Conservation (phyloP, 2,329 filamentous ascomycete genomes). For the Fusarium floridanum region DNA sequence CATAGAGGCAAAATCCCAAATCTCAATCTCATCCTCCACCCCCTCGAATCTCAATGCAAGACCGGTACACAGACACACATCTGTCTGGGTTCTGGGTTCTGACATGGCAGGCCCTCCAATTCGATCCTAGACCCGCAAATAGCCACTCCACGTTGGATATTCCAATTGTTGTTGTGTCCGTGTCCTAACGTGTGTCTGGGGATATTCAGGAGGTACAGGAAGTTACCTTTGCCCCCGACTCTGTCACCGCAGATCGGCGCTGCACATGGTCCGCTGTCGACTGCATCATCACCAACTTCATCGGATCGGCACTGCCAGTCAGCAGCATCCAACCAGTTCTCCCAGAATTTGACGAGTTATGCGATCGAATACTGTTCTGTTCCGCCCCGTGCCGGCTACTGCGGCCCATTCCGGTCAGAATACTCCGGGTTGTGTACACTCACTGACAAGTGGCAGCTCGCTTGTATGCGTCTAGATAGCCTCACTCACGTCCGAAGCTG, state of each 20-base stretch:
- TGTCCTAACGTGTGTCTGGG: background rate
- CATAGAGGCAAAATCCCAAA: conserved; percentile 24
- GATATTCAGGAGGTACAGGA: conserved; percentile 5
- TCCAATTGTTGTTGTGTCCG: background rate
- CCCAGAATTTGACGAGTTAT: conserved; percentile 1
- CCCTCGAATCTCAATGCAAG: conserved; percentile 20
- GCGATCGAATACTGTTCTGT: background rate
- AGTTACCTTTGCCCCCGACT: background rate
- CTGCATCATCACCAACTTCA: conserved; percentile 10
- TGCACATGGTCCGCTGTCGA: conserved; percentile 1
- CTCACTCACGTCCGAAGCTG: conserved; percentile 25
- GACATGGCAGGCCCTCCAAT: conserved; percentile 7
- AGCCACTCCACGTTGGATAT: conserved; percentile 5
- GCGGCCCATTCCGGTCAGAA: background rate
- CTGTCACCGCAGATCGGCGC: conserved; percentile 7
- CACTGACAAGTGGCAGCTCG: conserved; percentile 7
- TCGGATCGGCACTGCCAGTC: conserved; percentile 12
- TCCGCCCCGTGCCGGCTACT: background rate
- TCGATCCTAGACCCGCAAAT: conserved; percentile 6
- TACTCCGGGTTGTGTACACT: conserved; percentile 9
- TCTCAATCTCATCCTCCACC: conserved; percentile 24
- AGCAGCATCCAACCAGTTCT: background rate
- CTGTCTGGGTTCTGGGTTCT: background rate
- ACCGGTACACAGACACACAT: conserved; percentile 6
- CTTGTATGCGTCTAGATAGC: conserved; percentile 27